These are phyloP conservation scores for Gnomoniopsis sp. DNA, from an alignment of 2,329 filamentous ascomycete species.

Conservation along the genomic window DNA sequence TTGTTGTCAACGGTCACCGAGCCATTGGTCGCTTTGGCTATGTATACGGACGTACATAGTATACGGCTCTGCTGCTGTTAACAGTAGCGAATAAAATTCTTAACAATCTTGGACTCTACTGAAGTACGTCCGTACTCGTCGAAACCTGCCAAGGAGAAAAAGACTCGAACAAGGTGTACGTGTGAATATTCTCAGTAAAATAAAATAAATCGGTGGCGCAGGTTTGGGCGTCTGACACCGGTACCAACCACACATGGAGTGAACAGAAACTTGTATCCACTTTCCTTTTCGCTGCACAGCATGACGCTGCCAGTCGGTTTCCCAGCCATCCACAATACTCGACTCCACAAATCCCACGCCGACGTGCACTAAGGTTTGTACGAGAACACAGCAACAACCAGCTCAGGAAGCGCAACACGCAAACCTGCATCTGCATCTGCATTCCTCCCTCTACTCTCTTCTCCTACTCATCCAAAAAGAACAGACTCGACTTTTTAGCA, in stretches of 20 bases:
- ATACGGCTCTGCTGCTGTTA: no score
- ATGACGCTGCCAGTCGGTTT: not conserved
- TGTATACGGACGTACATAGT: no score
- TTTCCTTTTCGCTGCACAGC: constrained; percentile 2
- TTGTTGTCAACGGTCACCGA: not conserved
- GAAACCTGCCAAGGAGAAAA: no score
- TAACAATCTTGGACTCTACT: no score
- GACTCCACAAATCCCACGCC: constrained; percentile 7
- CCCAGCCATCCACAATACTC: constrained; percentile 23
- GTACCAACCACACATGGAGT: not conserved
- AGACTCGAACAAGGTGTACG: not conserved
- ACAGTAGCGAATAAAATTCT: no score
- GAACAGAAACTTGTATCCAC: not conserved
- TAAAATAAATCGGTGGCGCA: constrained; percentile 5
- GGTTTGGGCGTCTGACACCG: not conserved
- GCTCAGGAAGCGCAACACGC: not conserved
- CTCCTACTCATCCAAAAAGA: constrained; percentile 1
- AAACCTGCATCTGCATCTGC: not conserved
- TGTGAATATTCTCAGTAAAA: not conserved
- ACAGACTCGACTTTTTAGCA: constrained; percentile 9
- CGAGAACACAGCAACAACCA: constrained; percentile 3
- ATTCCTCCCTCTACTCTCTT: not conserved
- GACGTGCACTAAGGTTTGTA: constrained; percentile 3
- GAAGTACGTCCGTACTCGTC: no score
- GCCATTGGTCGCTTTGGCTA: no score